Evolutionary conservation across 805 yeast genomes (phyloP).

Genomic region (Metschnikowia lachancei): DNA sequence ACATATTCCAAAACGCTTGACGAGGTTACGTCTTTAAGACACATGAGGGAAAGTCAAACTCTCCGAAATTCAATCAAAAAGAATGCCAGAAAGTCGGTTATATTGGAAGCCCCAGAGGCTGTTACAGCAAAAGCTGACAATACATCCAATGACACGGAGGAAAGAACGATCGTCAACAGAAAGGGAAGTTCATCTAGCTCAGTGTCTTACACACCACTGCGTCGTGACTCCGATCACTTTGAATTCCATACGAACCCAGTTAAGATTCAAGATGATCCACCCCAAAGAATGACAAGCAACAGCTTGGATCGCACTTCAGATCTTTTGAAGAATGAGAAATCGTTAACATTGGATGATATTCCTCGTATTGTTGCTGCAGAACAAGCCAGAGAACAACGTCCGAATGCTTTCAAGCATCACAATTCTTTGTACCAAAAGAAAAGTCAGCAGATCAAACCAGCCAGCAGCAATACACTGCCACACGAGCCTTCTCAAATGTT

Average conservation of each 20-base stretch:
- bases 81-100: conserved; percentile 62
- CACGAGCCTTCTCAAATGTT: conserved; percentile 11
- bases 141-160: conserved; percentile 22
- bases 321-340: conserved; percentile 73
- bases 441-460: conserved; percentile 25
- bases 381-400: conserved; percentile 89
- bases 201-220: conserved; percentile 26
- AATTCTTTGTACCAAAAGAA: conserved; percentile 42
- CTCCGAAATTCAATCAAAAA: conserved; percentile 44
- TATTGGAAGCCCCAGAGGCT: conserved; percentile 61
- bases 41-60: background rate
- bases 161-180: conserved; percentile 13
- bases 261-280: conserved; percentile 38
- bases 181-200: conserved; percentile 28
- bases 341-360: conserved; percentile 90
- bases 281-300: conserved; percentile 29
- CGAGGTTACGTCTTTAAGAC: conserved; percentile 41
- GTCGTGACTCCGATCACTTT: conserved; percentile 28
- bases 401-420: conserved; percentile 87
- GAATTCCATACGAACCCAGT: conserved; percentile 25
- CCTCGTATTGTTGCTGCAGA: conserved; percentile 97
- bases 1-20: conserved; percentile 67
- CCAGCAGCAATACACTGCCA: conserved; percentile 11
- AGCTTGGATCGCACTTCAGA: conserved; percentile 62
- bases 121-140: conserved; percentile 33